Base-by-base conservation (phyloP, 352 stramenopile species). In the Pythium aphanidermatum region DNA sequence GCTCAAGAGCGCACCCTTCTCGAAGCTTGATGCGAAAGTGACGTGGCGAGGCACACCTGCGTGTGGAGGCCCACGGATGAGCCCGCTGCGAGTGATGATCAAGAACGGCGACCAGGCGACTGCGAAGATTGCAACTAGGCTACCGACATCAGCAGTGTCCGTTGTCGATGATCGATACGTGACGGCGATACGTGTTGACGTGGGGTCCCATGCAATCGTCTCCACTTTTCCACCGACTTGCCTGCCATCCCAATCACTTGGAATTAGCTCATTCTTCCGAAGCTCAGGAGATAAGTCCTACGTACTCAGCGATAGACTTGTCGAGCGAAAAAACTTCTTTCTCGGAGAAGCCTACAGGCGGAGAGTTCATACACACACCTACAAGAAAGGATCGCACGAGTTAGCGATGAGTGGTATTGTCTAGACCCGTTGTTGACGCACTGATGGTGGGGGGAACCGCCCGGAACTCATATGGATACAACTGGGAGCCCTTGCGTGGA, bases 401-500 rank as follows among this genome's bases (percentile, higher is more conserved):
- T 16, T 13, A 4, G 47, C 47, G n/a, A n/a, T n/a, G n/a, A n/a
- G n/a, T n/a, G n/a, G n/a, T n/a, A n/a, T n/a, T n/a, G n/a, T n/a
- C n/a, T n/a, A n/a, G n/a, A n/a, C n/a, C n/a, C n/a, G n/a, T n/a
- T n/a, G n/a, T n/a, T n/a, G n/a, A 42, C 50, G 29, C 59, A 87
- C 79, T 74, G 53, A 88, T 78, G 6, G 64, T 62, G 16, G 79
- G 79, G 32, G 72, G 75, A 5, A 51, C 64, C 23, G 60, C 61
- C 34, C 70, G 60, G 36, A 91, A 87, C 23, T 74, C 62, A 43
- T 91, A 91, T n/a, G 75, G 75, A 29, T 81, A 87, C 42, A 91
- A 59, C 3, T 78, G 59, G 5, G 60, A 44, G 17, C 46, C 71
- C 42, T 85, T 83, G 13, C 68, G 72, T 21, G 72, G 69, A 2